Percentiles rank a stretch among this genome's conserved stretches.
Conservation (phyloP, 805 yeast genomes). For the Starmera caribaea region DNA sequence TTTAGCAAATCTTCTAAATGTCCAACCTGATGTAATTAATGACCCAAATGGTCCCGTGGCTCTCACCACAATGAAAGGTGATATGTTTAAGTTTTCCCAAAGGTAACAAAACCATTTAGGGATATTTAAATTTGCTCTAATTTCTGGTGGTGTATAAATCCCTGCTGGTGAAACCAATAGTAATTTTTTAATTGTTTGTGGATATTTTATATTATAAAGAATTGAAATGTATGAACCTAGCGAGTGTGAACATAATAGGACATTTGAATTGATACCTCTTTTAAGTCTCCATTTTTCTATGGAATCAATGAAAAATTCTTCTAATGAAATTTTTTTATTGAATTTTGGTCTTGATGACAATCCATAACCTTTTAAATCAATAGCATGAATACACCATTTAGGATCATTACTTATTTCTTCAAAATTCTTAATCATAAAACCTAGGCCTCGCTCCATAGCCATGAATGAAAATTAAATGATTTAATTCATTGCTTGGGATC, state of each 20-base stretch:
- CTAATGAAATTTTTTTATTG: slow-evolving; percentile 22
- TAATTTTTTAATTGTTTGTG: slow-evolving; percentile 53
- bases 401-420: slow-evolving; percentile 34
- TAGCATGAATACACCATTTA: slow-evolving; percentile 71
- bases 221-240: slow-evolving; percentile 84
- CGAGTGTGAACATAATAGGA: slow-evolving; percentile 73
- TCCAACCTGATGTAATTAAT: slow-evolving; percentile 81
- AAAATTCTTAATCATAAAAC: slow-evolving; percentile 71
- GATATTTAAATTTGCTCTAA: slow-evolving; percentile 27
- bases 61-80: slow-evolving; percentile 79
- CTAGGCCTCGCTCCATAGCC: slow-evolving; percentile 94
- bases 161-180: slow-evolving; percentile 91
- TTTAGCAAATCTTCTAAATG: slow-evolving; percentile 66
- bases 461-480: slow-evolving; percentile 68
- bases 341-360: slow-evolving; percentile 76
- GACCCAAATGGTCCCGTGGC: slow-evolving; percentile 78
- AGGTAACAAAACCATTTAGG: slow-evolving; percentile 73
- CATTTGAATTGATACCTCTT: slow-evolving; percentile 33
- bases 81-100: slow-evolving; percentile 72
- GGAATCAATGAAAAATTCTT: slow-evolving; percentile 39
- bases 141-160: slow-evolving; percentile 39
- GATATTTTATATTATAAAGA: slow-evolving; percentile 52
- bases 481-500: slow-evolving; percentile 13
- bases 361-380: slow-evolving; percentile 88
- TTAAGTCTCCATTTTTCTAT: slow-evolving; percentile 51